Evolutionary conservation across 2,329 filamentous ascomycete genomes (phyloP).

Genomic region (Coniella vitis): DNA sequence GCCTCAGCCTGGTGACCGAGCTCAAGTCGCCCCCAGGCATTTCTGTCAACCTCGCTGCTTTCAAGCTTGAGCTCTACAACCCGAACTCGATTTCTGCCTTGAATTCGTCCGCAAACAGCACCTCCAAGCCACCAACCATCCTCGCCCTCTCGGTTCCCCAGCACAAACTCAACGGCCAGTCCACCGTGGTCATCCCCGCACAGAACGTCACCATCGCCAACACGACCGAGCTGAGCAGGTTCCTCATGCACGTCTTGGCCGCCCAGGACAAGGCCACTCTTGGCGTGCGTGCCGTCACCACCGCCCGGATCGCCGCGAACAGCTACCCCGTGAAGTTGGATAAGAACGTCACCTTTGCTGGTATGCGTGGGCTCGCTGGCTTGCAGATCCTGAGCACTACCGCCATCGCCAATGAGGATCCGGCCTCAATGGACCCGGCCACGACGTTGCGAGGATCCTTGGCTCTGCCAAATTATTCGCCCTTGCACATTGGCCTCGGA

Average conservation of each 20-base stretch:
- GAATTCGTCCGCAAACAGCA: constrained; percentile 26
- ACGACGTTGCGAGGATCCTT: constrained; percentile 36
- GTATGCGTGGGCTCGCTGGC: constrained; percentile 32
- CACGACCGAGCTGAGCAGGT: constrained; percentile 31
- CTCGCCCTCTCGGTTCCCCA: constrained; percentile 26
- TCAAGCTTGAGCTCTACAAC: constrained; percentile 35
- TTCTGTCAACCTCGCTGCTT: constrained; percentile 26
- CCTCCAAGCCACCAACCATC: constrained; percentile 19
- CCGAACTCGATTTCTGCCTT: neutral
- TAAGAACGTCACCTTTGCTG: constrained; percentile 33
- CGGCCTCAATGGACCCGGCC: constrained; percentile 35
- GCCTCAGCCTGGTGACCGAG: constrained; percentile 30
- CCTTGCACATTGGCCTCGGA: constrained; percentile 36
- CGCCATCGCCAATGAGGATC: constrained; percentile 20
- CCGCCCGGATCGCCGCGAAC: constrained; percentile 33
- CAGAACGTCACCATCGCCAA: constrained; percentile 31
- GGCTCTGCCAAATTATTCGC: constrained; percentile 38
- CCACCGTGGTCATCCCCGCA: constrained; percentile 27
- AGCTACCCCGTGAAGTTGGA: constrained; percentile 31
- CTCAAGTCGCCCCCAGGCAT: constrained; percentile 32
- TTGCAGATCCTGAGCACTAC: constrained; percentile 22
- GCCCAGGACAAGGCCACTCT: constrained; percentile 26
- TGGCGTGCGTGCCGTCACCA: constrained; percentile 30
- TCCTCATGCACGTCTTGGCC: constrained; percentile 35
- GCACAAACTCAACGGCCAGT: constrained; percentile 29